Conservation (phyloP, 1,139 yeast species). For the Protomyces arabidopsidicola region DNA sequence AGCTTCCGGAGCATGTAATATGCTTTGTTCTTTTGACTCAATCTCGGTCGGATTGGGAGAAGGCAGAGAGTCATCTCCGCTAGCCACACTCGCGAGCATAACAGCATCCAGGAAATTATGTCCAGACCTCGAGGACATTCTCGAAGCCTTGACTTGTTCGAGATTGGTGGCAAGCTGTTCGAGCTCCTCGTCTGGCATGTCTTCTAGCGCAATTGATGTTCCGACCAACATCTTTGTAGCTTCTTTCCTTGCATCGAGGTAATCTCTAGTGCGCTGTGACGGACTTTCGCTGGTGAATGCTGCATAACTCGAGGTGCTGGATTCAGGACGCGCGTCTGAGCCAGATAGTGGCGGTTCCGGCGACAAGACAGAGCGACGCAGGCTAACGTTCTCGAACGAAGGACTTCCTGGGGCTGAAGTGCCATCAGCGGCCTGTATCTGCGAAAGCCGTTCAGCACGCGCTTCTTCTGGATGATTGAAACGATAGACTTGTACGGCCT, state of each 20-base stretch:
- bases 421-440: background rate
- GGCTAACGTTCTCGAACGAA: background rate
- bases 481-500: constrained; percentile 35
- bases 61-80: background rate
- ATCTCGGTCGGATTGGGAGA: background rate
- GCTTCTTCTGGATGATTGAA: constrained; percentile 37
- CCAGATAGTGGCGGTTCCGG: background rate
- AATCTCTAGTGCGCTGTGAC: constrained; percentile 28
- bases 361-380: background rate
- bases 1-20: background rate
- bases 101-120: background rate
- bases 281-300: constrained; percentile 4
- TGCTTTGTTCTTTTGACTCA: too few species aligned
- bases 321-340: background rate
- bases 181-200: constrained; percentile 33
- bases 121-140: constrained; percentile 25
- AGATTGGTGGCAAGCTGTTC: constrained; percentile 34
- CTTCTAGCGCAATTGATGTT: constrained; percentile 28
- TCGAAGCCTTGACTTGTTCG: constrained; percentile 30
- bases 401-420: constrained; percentile 3
- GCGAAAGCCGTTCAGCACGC: constrained; percentile 1
- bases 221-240: constrained; percentile 31
- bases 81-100: background rate
- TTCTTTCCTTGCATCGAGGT: constrained; percentile 33
- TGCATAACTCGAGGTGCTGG: constrained; percentile 9